These are phyloP conservation scores for Suillus occidentalis DNA, from an alignment of 768 basidiomycete genomes.

Conservation along the genomic window DNA sequence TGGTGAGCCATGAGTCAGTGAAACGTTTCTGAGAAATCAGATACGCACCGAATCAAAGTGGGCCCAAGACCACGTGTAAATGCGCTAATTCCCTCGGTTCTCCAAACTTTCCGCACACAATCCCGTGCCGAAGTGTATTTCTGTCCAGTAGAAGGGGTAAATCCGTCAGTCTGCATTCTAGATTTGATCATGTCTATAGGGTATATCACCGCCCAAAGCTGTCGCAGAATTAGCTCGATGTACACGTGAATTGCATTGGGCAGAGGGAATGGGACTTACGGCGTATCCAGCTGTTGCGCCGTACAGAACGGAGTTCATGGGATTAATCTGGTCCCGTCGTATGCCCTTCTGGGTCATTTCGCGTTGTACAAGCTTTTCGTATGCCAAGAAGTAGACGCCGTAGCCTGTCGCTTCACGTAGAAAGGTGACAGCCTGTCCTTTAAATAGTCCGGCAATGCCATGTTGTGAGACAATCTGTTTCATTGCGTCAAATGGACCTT, in stretches of 20 bases:
- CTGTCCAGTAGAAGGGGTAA: conserved; percentile 68
- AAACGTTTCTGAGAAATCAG: conserved; percentile 8
- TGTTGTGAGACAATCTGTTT: conserved; percentile 75
- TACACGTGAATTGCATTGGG: conserved; percentile 1
- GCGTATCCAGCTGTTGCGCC: conserved; percentile 93
- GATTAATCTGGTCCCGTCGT: conserved; percentile 71
- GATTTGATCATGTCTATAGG: conserved; percentile 97
- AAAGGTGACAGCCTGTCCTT: conserved; percentile 89
- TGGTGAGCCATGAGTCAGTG: conserved; percentile 31
- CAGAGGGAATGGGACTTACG: conserved; percentile 43
- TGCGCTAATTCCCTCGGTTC: conserved; percentile 77
- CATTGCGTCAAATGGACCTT: conserved; percentile 86
- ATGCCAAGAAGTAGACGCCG: conserved; percentile 87
- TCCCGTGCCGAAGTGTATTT: conserved; percentile 84
- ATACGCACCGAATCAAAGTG: conserved; percentile 80
- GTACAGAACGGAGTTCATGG: conserved; percentile 77
- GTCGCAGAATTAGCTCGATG: conserved; percentile 12
- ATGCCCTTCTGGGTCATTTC: conserved; percentile 78
- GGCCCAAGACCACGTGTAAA: conserved; percentile 92
- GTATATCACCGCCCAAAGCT: conserved; percentile 93
- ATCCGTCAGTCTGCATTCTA: conserved; percentile 93
- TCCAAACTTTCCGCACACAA: conserved; percentile 81
- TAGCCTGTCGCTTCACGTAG: conserved; percentile 81
- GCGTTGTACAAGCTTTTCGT: conserved; percentile 88
- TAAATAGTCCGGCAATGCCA: conserved; percentile 86